Evolutionary conservation across 1,284 basidiomycete species (phyloP).

Genomic region (Ustilago xerochloae): DNA sequence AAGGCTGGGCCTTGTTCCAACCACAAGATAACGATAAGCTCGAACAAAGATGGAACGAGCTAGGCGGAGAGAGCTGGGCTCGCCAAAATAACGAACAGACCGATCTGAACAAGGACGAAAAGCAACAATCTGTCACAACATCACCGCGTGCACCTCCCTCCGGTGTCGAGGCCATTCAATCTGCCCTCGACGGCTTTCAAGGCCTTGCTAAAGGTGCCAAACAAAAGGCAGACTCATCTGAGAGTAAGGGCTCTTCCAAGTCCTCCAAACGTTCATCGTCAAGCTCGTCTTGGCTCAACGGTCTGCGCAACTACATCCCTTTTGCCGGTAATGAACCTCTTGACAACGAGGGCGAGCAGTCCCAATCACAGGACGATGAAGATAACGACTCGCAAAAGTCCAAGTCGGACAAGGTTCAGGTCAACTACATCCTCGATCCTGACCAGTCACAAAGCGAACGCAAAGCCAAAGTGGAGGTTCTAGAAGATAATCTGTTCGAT

Average conservation of each 20-base stretch:
- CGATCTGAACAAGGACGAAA: not conserved
- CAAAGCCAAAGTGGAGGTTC: slow-evolving; percentile 53
- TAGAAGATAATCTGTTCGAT: slow-evolving; percentile 66
- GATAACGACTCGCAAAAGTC: slow-evolving; percentile 2
- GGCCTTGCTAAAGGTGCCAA: slow-evolving; percentile 3
- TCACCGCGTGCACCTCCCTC: slow-evolving; percentile 39
- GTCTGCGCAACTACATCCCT: slow-evolving; percentile 13
- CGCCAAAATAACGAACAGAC: not conserved
- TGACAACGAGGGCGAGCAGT: not conserved
- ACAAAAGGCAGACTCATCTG: not conserved
- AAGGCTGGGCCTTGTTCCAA: slow-evolving; percentile 59
- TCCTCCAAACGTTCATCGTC: not conserved
- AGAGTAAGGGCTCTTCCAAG: not conserved
- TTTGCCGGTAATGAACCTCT: not conserved
- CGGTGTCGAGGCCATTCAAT: slow-evolving; percentile 43
- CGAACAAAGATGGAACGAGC: slow-evolving; percentile 49
- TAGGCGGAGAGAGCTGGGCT: slow-evolving; percentile 39
- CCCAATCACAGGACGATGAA: not conserved
- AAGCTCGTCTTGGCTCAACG: slow-evolving; percentile 5
- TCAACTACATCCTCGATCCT: slow-evolving; percentile 57
- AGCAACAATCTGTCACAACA: slow-evolving; percentile 1
- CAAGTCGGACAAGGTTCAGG: slow-evolving; percentile 35
- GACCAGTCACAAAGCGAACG: slow-evolving; percentile 55
- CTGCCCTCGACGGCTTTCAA: slow-evolving; percentile 20
- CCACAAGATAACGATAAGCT: slow-evolving; percentile 55